Conservation (phyloP, 1,284 basidiomycete species). For the Chalciporus sp. region DNA sequence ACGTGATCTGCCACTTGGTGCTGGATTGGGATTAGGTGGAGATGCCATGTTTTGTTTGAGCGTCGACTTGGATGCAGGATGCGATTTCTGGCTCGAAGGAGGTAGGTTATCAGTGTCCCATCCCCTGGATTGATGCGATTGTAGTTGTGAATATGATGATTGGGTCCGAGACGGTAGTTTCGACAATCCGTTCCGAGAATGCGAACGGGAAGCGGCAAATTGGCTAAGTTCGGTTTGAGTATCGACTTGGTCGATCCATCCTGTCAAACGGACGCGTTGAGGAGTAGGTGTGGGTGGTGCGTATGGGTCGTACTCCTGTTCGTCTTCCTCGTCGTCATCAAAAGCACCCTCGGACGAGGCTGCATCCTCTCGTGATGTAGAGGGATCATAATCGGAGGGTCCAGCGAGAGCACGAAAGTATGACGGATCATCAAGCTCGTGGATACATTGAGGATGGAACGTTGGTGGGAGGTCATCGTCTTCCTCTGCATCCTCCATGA, state of each 20-base stretch:
- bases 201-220: conserved; percentile 18
- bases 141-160: not conserved
- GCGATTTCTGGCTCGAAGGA: not conserved
- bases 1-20: not conserved
- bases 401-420: conserved; percentile 30
- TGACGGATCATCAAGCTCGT: conserved; percentile 50
- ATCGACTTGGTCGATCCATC: conserved; percentile 56
- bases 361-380: not conserved
- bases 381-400: conserved; percentile 8
- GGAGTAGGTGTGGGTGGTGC: conserved; percentile 21
- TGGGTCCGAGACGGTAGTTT: not conserved
- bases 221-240: conserved; percentile 31
- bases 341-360: not conserved
- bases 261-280: conserved; percentile 48
- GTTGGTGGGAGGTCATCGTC: conserved; percentile 17
- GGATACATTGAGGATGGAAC: conserved; percentile 45
- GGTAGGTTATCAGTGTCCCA: not conserved
- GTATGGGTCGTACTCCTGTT: conserved; percentile 14
- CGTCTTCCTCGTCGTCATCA: conserved; percentile 1
- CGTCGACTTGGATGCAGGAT: not conserved
- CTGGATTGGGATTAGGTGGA: not conserved
- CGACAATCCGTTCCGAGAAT: not conserved
- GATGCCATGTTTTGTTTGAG: not conserved
- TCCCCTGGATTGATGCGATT: not conserved
- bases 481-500: conserved; percentile 26